These are phyloP conservation scores for Fusarium clavum DNA, from an alignment of 2,329 filamentous ascomycete species.

Conservation along the genomic window DNA sequence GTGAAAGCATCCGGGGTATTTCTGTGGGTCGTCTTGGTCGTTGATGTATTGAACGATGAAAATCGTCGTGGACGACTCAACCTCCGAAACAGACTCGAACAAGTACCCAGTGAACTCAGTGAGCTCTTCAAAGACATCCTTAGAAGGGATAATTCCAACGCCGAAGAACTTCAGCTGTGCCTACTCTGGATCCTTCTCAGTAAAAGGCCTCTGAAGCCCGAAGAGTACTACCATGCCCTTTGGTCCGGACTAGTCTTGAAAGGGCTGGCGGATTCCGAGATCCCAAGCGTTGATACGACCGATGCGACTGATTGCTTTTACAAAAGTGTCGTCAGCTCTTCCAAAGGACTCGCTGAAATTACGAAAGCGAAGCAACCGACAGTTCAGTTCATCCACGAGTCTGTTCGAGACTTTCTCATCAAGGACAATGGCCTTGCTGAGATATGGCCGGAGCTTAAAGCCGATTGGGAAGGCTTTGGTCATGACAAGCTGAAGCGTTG, in stretches of 20 bases:
- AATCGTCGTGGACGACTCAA: constrained; percentile 42
- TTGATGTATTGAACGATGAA: constrained; percentile 54
- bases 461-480: neutral
- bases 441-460: constrained; percentile 29
- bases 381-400: constrained; percentile 67
- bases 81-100: constrained; percentile 46
- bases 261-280: accelerated
- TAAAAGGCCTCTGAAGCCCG: constrained; percentile 53
- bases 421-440: constrained; percentile 48
- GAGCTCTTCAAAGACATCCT: constrained; percentile 65
- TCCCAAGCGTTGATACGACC: constrained; percentile 36
- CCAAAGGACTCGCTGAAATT: constrained; percentile 63
- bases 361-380: constrained; percentile 47
- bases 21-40: constrained; percentile 57
- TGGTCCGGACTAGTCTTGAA: neutral
- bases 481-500: constrained; percentile 15
- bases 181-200: constrained; percentile 66
- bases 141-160: constrained; percentile 57
- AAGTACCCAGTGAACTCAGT: constrained; percentile 55
- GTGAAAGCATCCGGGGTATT: constrained; percentile 57
- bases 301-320: neutral
- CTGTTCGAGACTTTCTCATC: constrained; percentile 61
- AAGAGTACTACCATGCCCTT: constrained; percentile 57
- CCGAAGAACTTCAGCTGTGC: constrained; percentile 57
- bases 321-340: constrained; percentile 55